A percentile compares a stretch with the other conserved stretches of the same genome.
phyloP scores from a whole-genome alignment of 2,329 filamentous ascomycete genomes.

The Trichocomaceae sp. region DNA sequence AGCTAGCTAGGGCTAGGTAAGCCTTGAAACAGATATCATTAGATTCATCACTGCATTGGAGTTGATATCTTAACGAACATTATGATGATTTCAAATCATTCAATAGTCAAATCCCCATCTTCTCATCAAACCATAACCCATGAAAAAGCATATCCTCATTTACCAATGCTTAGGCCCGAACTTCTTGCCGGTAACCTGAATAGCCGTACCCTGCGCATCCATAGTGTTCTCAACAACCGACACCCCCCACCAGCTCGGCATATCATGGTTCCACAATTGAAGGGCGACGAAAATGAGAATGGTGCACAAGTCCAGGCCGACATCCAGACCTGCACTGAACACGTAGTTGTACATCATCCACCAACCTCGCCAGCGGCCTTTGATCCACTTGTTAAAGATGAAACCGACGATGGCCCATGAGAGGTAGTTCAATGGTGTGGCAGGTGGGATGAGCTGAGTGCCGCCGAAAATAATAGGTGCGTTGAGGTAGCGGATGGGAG shows the following conservation, averaged over 20 bases:
- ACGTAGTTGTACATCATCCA: slow-evolving; percentile 76
- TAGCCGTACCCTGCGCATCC: slow-evolving; percentile 54
- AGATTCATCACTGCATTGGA: too few relatives aligned
- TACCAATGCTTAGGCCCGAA: slow-evolving; percentile 50
- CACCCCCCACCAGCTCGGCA: slow-evolving; percentile 65
- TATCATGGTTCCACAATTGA: slow-evolving; percentile 50
- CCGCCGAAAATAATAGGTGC: slow-evolving; percentile 64
- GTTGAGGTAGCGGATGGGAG: slow-evolving; percentile 58
- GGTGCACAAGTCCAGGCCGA: slow-evolving; percentile 59
- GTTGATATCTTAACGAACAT: too few relatives aligned
- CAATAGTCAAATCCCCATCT: too few relatives aligned
- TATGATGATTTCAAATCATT: too few relatives aligned
- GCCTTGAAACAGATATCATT: too few relatives aligned
- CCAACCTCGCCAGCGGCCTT: slow-evolving; percentile 61
- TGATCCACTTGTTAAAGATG: slow-evolving; percentile 63
- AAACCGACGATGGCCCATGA: slow-evolving; percentile 63
- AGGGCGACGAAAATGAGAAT: slow-evolving; percentile 65
- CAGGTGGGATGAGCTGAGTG: slow-evolving; percentile 58
- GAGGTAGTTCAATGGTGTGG: slow-evolving; percentile 64
- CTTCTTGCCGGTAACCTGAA: slow-evolving; percentile 52
- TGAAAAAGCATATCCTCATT: background rate
- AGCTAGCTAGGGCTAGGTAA: too few relatives aligned
- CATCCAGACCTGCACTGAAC: slow-evolving; percentile 64
- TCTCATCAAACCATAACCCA: too few relatives aligned
- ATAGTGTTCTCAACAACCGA: slow-evolving; percentile 52